Base-by-base conservation (phyloP, 2,329 filamentous ascomycete genomes). In the Beauveria sp. region DNA sequence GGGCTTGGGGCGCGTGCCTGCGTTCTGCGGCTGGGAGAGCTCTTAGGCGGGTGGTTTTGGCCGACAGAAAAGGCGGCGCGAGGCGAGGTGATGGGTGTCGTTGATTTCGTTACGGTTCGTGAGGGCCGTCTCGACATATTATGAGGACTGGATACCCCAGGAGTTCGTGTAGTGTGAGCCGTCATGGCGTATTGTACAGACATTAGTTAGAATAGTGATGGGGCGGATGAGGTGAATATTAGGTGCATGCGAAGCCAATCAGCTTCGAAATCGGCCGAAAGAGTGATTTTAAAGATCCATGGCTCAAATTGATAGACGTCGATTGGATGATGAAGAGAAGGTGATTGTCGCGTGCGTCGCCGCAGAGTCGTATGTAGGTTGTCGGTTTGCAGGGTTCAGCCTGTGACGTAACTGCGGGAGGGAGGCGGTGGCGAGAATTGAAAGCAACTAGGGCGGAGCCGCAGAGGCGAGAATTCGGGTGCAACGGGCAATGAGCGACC, bases 1-100 rank as follows among this genome's bases (percentile, higher is more conserved):
- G 91, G 90, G 71, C 90, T 93, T 10, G 86, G 77, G 1, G 82
- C 76, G 64, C 80, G 77, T 40, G 58, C 38, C 24, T 52, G 58
- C n/a, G 50, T 10, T 28, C 50, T 26, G 16, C 50, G 58, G 28
- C 66, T 70, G 2, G 80, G 79, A 2, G 82, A 81, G 6, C 80
- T 70, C 64, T 77, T 80, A 0, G 83, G 82, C 2, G 83, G 79
- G 40, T 80, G 75, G 24, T 78, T 71, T 69, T 86, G 83, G 65
- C 83, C 82, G 54, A 81, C 81, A 2, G 84, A 83, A 64, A 80
- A 78, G 20, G 80, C 76, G 64, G 77, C 74, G 55, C 78, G 77
- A 49, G 83, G 80, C 6, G 84, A 84, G 16, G 79, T 75, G 48
- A 77, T 63, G 3, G 85, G 83, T 1, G 84, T 85, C 12, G 76